Percentiles rank a stretch among this genome's conserved stretches.
Conservation (phyloP, 169 alveolate genomes). For the Plasmodium coatneyi region DNA sequence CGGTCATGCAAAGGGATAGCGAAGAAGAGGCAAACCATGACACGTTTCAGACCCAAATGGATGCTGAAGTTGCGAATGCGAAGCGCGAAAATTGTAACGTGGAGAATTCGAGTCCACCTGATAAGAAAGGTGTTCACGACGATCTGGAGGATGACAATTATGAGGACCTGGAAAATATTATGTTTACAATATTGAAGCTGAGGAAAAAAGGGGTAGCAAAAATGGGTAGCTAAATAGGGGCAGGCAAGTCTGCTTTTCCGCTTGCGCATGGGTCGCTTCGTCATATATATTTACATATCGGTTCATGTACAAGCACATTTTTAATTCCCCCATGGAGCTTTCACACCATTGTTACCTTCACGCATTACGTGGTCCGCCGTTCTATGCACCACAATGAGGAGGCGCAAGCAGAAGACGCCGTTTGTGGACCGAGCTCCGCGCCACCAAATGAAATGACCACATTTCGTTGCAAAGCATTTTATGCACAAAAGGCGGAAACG, state of each 20-base stretch:
- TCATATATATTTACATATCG: neutral
- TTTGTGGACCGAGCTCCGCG: neutral
- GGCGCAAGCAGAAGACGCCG: neutral
- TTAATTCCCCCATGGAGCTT: neutral
- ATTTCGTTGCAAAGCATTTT: neutral
- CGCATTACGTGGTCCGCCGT: neutral
- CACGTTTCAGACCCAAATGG: neutral
- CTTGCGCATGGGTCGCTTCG: neutral
- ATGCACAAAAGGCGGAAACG: neutral
- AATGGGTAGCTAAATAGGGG: neutral
- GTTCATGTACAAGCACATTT: neutral
- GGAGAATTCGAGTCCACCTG: neutral
- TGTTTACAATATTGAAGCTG: constrained; percentile 58
- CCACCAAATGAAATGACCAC: neutral
- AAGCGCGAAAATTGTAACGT: neutral
- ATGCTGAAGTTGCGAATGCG: neutral
- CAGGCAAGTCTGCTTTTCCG: neutral
- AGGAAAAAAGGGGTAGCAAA: constrained; percentile 20
- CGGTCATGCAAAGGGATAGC: neutral
- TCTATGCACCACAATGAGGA: neutral
- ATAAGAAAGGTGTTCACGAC: neutral
- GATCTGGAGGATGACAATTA: constrained; percentile 50
- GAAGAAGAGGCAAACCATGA: neutral
- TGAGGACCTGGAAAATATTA: constrained; percentile 70
- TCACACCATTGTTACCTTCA: neutral